Percentiles rank a stretch among this genome's conserved stretches.
phyloP scores from a whole-genome alignment of 352 stramenopile species.

The Phytopythium montanum region DNA sequence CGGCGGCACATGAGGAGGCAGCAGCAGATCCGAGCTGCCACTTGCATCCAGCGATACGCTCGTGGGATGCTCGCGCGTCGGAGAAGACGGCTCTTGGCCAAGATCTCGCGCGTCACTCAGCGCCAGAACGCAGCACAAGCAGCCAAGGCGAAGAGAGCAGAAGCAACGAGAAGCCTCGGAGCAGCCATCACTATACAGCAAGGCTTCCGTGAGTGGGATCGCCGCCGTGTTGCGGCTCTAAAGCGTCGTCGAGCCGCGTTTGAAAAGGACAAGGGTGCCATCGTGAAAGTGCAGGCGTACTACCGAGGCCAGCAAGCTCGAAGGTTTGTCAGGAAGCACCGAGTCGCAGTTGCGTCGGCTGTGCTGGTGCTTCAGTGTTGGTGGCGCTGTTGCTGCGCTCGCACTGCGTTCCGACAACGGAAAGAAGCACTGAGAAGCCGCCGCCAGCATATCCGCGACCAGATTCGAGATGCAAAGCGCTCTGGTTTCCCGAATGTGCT shows the following conservation, averaged over 20 bases:
- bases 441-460: constrained; percentile 16
- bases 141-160: constrained; percentile 6
- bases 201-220: constrained; percentile 34
- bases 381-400: constrained; percentile 29
- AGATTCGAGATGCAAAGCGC: constrained; percentile 17
- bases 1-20: constrained; percentile 34
- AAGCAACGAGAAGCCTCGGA: constrained; percentile 11
- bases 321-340: constrained; percentile 21
- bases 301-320: constrained; percentile 40
- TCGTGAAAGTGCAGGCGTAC: constrained; percentile 49
- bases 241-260: constrained; percentile 47
- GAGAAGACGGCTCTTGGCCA: constrained; percentile 25
- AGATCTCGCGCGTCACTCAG: constrained; percentile 31
- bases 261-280: constrained; percentile 55
- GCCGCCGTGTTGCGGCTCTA: constrained; percentile 27
- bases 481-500: neutral
- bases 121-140: constrained; percentile 9
- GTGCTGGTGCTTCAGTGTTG: constrained; percentile 40
- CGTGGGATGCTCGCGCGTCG: constrained; percentile 31
- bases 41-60: constrained; percentile 38
- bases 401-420: neutral
- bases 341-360: constrained; percentile 15
- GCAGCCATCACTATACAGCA: constrained; percentile 47
- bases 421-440: constrained; percentile 6
- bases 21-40: constrained; percentile 26